Evolutionary conservation across 768 basidiomycete species (phyloP), one percentile per base, ranked within the genome.

Genomic region (Termitomyces sp.): DNA sequence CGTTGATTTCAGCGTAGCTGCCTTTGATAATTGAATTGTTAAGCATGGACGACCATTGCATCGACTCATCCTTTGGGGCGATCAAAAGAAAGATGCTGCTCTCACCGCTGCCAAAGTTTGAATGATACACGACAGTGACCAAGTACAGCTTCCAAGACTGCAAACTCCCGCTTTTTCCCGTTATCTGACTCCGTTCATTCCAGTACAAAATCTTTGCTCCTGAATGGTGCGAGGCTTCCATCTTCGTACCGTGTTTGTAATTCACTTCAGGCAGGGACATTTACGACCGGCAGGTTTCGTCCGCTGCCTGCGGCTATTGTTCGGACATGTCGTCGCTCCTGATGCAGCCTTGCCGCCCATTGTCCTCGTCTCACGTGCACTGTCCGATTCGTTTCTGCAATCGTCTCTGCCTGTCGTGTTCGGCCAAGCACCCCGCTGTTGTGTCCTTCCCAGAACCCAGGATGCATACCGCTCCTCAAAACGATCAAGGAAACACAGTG

Each of bases 341-440:
- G 27, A 73, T 80, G 47, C 72, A 84, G 20, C 65, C 79, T 6
- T 91, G 90, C 66, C 71, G 80, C 5, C 70, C 78, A 4, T 76
- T 81, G 10, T 66, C 69, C 3, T 64, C 71, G 12, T 73, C 75
- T 3, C 58, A 62, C 18, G 32, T 46, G 36, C 67, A 68, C 27
- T 92, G 91, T 61, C 76, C 82, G 4, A 79, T 81, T 9, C 77
- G 84, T 44, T 95, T 92, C 73, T 95, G 93, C 74, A 90, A 85
- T 59, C 80, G 90, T 2, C 80, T 92, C 1, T 95, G 93, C 66
- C 78, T 84, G 14, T 69, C 79, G 16, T 84, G 90, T 37, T 83
- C 88, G 0, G 79, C 78, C 1, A 78, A 77, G 58, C 76, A 77
- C 10, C 91, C 81, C 87, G 0, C 71, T 94, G 4, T 75, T 94